A percentile compares a stretch with the other conserved stretches of the same genome.
Evolutionary conservation across 805 yeast species (phyloP).

Genomic region (Phaffomyces antillensis): DNA sequence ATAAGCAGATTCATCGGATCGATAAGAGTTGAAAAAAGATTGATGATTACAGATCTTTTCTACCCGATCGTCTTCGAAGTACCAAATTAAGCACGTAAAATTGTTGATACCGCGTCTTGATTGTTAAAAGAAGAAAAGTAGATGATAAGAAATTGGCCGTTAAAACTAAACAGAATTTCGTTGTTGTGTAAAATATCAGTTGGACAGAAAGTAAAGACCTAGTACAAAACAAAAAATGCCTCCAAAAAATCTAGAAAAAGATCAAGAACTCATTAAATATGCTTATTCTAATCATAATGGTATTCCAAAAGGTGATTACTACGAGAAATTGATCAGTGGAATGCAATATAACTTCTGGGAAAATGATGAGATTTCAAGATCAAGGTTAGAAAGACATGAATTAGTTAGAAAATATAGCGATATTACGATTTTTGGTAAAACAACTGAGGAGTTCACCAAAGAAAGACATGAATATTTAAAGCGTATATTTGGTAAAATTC

Average conservation of each 20-base stretch:
- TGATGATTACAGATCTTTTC: too few relatives aligned
- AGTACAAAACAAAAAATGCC: neutral
- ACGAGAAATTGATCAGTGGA: slow-evolving; percentile 3
- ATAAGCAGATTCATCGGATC: too few relatives aligned
- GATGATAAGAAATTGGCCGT: too few relatives aligned
- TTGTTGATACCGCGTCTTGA: too few relatives aligned
- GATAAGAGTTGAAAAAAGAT: too few relatives aligned
- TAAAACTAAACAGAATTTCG: too few relatives aligned
- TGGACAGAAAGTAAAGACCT: too few relatives aligned
- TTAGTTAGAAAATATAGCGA: slow-evolving; percentile 21
- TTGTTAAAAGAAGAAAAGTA: too few relatives aligned
- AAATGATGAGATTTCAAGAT: slow-evolving; percentile 16
- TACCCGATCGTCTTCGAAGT: too few relatives aligned
- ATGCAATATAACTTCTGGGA: slow-evolving; percentile 1
- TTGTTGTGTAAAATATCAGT: too few relatives aligned
- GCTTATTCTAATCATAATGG: slow-evolving; percentile 15
- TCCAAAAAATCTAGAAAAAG: neutral
- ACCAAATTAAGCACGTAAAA: too few relatives aligned
- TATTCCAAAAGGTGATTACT: slow-evolving; percentile 13
- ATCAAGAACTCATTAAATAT: slow-evolving; percentile 10
- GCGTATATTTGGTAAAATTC: slow-evolving; percentile 38
- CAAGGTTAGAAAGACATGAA: slow-evolving; percentile 22
- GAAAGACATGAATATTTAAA: slow-evolving; percentile 32
- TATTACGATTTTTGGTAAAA: slow-evolving; percentile 13
- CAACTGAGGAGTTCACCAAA: slow-evolving; percentile 20